These are phyloP conservation scores for Nakazawaea laoshanensis DNA, from an alignment of 805 yeast species.

Conservation along the genomic window DNA sequence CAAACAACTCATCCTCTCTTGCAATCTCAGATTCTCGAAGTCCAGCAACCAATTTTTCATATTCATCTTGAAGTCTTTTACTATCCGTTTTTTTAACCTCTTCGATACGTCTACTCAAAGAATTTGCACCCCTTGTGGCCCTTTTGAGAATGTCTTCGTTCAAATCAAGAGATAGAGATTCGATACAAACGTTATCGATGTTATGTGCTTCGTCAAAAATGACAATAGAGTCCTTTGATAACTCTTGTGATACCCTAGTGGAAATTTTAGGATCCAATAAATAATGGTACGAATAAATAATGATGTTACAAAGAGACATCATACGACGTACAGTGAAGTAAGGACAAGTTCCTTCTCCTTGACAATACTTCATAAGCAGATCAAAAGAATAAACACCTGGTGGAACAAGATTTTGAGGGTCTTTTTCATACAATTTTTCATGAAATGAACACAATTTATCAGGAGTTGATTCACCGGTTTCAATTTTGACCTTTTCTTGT, in stretches of 20 bases:
- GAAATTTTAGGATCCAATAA: constrained; percentile 95
- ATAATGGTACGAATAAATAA: constrained; percentile 95
- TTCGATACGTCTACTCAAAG: constrained; percentile 73
- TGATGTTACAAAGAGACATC: constrained; percentile 89
- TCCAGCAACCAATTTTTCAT: constrained; percentile 85
- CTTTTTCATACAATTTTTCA: constrained; percentile 79
- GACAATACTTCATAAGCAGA: constrained; percentile 68
- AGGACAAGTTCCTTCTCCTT: constrained; percentile 79
- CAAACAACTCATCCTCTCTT: constrained; percentile 56
- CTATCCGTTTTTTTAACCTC: constrained; percentile 80
- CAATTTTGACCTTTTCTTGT: constrained; percentile 59
- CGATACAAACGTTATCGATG: constrained; percentile 97
- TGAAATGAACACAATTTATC: constrained; percentile 75
- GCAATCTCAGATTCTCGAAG: constrained; percentile 72
- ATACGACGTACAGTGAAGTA: constrained; percentile 96
- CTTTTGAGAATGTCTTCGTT: constrained; percentile 83
- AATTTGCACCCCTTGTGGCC: constrained; percentile 82
- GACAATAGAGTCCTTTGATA: constrained; percentile 86
- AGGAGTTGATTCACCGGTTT: constrained; percentile 49
- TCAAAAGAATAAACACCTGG: constrained; percentile 95
- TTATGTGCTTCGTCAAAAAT: constrained; percentile 99
- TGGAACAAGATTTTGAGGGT: constrained; percentile 85
- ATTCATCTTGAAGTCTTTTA: constrained; percentile 78
- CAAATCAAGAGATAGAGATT: constrained; percentile 82
- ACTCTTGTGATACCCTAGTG: constrained; percentile 85